These are phyloP conservation scores for Kluyveromyces starmeri DNA, from an alignment of 805 yeast species.

Conservation along the genomic window DNA sequence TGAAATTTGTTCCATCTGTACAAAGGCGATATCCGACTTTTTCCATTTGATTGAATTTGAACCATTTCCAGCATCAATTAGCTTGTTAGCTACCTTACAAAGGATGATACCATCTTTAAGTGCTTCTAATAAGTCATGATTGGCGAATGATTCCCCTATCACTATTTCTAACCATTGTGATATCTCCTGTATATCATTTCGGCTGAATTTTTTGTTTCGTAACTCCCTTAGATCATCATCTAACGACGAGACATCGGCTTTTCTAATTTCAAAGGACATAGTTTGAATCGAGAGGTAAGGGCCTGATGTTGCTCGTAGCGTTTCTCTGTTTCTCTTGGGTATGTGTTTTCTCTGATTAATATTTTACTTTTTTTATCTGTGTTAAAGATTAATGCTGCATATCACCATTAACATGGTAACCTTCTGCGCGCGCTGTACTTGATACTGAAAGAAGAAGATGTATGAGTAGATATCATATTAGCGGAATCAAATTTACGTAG, in stretches of 20 bases:
- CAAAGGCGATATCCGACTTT: constrained; percentile 63
- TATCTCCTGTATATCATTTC: constrained; percentile 32
- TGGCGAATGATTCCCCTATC: constrained; percentile 28
- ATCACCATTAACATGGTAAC: no score
- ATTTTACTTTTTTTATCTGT: no score
- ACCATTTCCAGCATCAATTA: constrained; percentile 34
- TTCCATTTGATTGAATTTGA: constrained; percentile 38
- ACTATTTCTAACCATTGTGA: constrained; percentile 46
- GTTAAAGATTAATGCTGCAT: no score
- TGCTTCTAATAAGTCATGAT: constrained; percentile 41
- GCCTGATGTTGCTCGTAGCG: no score
- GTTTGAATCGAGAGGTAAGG: no score
- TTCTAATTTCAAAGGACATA: no score
- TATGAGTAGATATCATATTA: constrained; percentile 3
- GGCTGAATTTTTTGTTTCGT: constrained; percentile 44
- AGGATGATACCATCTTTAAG: constrained; percentile 55
- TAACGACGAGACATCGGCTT: constrained; percentile 43
- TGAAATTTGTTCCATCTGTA: constrained; percentile 75
- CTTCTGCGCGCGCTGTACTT: no score
- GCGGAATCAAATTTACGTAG: constrained; percentile 3
- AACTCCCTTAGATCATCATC: constrained; percentile 52
- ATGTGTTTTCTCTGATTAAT: no score
- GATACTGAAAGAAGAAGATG: neutral
- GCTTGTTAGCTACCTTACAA: constrained; percentile 32
- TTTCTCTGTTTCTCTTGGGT: no score